Percentiles rank a stretch among this genome's conserved stretches.
phyloP scores from a whole-genome alignment of 23 red algal genomes.

The Gracilaria gracilis region DNA sequence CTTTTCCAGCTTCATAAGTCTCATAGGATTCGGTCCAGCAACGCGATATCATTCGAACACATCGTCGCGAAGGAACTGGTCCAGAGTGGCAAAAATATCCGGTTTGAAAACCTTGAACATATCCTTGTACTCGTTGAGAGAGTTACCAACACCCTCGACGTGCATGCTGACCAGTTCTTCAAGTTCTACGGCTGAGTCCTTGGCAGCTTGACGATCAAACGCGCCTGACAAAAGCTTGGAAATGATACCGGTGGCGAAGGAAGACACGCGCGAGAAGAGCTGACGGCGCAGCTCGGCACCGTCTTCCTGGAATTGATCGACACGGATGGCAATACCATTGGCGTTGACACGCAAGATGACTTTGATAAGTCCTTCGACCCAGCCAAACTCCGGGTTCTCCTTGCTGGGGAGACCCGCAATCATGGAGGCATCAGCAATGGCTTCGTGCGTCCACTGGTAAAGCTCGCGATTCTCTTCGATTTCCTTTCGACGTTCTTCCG shows the following conservation, averaged over 20 bases:
- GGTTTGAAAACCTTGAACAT: constrained; percentile 41
- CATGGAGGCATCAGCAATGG: constrained; percentile 20
- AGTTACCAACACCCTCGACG: background rate
- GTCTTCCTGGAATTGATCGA: constrained; percentile 10
- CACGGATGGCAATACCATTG: constrained; percentile 26
- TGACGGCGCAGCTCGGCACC: background rate
- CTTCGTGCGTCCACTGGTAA: constrained; percentile 41
- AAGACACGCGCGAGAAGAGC: background rate
- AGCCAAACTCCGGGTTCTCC: constrained; percentile 22
- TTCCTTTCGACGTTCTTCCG: constrained; percentile 8
- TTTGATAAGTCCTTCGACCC: constrained; percentile 24
- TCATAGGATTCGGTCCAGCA: constrained; percentile 38
- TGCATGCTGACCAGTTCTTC: background rate
- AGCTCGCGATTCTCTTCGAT: constrained; percentile 18
- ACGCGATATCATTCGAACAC: constrained; percentile 52
- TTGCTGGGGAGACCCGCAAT: constrained; percentile 19
- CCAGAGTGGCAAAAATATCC: constrained; percentile 1
- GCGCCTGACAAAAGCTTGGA: background rate
- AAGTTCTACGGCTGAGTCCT: background rate
- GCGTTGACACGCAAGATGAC: background rate
- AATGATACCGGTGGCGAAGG: background rate
- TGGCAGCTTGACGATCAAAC: constrained; percentile 25
- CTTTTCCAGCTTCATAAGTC: background rate
- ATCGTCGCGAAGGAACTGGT: constrained; percentile 34
- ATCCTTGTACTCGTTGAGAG: constrained; percentile 41